Conservation (phyloP, 805 yeast species). For the Candida golubevii region DNA sequence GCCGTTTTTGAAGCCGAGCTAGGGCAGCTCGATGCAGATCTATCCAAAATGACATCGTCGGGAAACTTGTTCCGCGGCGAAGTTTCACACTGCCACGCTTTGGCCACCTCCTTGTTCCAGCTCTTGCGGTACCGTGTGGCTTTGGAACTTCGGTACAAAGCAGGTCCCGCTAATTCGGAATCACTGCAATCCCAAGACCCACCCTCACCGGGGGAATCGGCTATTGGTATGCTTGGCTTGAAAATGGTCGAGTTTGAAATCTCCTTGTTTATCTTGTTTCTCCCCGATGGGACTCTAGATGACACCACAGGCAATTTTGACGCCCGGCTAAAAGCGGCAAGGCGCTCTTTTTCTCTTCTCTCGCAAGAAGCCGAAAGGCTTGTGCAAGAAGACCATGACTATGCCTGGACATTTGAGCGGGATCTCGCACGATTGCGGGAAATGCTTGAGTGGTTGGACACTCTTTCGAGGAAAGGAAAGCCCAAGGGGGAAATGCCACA, state of each 20-base stretch:
- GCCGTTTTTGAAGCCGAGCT: not conserved
- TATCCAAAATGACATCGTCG: not conserved
- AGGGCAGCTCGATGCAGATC: not conserved
- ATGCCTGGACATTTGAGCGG: not conserved
- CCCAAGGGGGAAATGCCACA: not conserved
- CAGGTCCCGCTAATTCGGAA: not conserved
- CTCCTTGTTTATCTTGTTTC: not conserved
- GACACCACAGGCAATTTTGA: not conserved
- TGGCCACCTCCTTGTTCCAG: not conserved
- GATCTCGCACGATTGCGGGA: not conserved
- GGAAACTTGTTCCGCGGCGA: slow-evolving; percentile 2
- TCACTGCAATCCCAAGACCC: too few relatives aligned
- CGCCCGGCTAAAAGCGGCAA: not conserved
- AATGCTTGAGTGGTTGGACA: not conserved
- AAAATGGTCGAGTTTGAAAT: not conserved
- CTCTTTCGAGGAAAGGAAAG: not conserved
- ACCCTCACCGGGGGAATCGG: not conserved
- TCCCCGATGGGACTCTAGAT: not conserved
- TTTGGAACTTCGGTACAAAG: not conserved
- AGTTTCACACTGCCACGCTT: not conserved
- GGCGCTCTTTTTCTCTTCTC: not conserved
- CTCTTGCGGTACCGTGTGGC: not conserved
- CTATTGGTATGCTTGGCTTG: not conserved
- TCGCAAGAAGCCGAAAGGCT: not conserved
- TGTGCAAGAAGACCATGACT: not conserved